Percentiles rank a stretch among this genome's conserved stretches.
phyloP scores from a whole-genome alignment of 2,329 filamentous ascomycete species.

The Neophaeococcomyces mojaviensis region DNA sequence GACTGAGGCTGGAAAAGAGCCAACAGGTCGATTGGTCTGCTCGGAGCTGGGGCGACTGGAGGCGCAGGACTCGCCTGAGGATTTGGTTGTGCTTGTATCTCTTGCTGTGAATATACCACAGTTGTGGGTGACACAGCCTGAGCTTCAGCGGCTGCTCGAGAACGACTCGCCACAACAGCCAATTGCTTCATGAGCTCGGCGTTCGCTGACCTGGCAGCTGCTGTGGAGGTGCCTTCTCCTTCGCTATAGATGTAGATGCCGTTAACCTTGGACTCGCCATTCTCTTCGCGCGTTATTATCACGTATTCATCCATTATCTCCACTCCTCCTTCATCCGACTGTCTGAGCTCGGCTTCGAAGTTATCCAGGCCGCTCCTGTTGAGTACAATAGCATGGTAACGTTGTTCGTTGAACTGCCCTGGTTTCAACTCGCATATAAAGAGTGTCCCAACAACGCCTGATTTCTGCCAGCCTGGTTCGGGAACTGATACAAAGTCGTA shows the following conservation, averaged over 20 bases:
- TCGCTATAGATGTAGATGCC: constrained; percentile 61
- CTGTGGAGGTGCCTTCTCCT: constrained; percentile 47
- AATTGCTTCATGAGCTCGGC: constrained; percentile 45
- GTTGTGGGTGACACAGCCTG: background rate
- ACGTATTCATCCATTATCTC: constrained; percentile 58
- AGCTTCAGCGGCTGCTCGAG: constrained; percentile 38
- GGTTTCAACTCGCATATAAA: constrained; percentile 67
- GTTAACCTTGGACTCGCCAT: constrained; percentile 36
- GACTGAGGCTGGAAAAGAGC: constrained; percentile 1
- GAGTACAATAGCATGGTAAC: constrained; percentile 58
- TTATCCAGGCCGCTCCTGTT: constrained; percentile 67
- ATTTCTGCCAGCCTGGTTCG: constrained; percentile 68
- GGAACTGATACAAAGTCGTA: constrained; percentile 66
- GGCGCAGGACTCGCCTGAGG: background rate
- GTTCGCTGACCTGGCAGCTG: constrained; percentile 45
- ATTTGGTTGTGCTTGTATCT: background rate
- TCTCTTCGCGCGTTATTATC: constrained; percentile 39
- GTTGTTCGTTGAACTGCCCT: constrained; percentile 38
- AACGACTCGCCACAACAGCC: constrained; percentile 45
- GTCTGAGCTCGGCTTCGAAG: constrained; percentile 55
- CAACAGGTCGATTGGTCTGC: constrained; percentile 1
- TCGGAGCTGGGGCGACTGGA: background rate
- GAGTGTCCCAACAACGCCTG: constrained; percentile 74
- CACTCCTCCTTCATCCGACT: constrained; percentile 51
- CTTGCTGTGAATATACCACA: background rate